phyloP scores from a whole-genome alignment of 495 filamentous ascomycete species.

The Penicillium riverlandense region DNA sequence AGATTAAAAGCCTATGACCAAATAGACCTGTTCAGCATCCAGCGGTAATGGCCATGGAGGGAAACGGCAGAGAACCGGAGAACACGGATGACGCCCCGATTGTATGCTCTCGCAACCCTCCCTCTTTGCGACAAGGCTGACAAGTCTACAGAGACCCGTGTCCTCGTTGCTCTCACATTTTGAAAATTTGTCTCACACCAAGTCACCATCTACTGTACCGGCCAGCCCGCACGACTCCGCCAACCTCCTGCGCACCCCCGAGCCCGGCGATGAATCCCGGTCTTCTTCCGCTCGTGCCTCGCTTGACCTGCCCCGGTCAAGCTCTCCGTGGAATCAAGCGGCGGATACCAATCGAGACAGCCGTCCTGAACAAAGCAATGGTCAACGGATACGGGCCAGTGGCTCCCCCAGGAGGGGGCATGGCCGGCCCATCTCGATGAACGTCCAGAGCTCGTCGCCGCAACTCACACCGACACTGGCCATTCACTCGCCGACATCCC shows the following conservation, averaged over 20 bases:
- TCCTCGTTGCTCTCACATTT: conserved; percentile 91
- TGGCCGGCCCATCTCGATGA: conserved; percentile 44
- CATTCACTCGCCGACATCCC: conserved; percentile 69
- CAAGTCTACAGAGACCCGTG: conserved; percentile 55
- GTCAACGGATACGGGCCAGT: conserved; percentile 21
- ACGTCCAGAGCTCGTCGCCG: conserved; percentile 45
- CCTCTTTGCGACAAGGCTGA: conserved; percentile 2
- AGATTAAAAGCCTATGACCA: conserved; percentile 24
- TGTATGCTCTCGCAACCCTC: conserved; percentile 30
- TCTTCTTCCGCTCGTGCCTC: conserved; percentile 39
- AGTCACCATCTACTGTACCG: conserved; percentile 19
- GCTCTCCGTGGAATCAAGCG: conserved; percentile 31
- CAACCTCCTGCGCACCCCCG: conserved; percentile 29
- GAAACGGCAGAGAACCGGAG: conserved; percentile 27
- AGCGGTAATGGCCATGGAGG: conserved; percentile 33
- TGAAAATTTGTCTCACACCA: conserved; percentile 68
- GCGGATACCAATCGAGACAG: conserved; percentile 21
- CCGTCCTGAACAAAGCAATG: conserved; percentile 15
- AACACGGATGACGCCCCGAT: conserved; percentile 38
- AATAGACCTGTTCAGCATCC: conserved; percentile 10
- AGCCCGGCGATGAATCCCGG: conserved; percentile 38
- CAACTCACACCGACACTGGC: conserved; percentile 61
- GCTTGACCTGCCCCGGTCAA: conserved; percentile 43
- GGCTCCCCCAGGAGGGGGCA: conserved; percentile 23
- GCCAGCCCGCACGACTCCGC: conserved; percentile 27